Evolutionary conservation across 2,329 filamentous ascomycete species (phyloP).

Genomic region (Xylaria sp.): DNA sequence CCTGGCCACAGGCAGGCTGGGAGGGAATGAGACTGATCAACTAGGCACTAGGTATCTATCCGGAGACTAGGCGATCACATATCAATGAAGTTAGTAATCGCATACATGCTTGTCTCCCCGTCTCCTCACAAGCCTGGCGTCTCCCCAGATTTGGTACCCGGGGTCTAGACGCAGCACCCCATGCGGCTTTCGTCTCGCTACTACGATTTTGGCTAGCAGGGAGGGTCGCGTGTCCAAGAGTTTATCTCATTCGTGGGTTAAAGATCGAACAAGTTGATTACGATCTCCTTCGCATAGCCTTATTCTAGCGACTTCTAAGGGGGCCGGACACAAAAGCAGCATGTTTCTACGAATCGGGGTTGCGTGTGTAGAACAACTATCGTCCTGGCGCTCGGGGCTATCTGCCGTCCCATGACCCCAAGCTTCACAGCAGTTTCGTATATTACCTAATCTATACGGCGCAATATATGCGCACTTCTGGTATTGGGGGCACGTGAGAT

Average conservation of each 20-base stretch:
- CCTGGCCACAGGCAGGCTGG: too few relatives aligned
- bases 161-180: not conserved
- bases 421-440: not conserved
- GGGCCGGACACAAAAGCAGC: not conserved
- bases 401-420: not conserved
- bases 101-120: too few relatives aligned
- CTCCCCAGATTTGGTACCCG: not conserved
- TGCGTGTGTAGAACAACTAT: not conserved
- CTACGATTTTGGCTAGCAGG: not conserved
- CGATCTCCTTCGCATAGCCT: not conserved
- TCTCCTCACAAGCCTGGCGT: not conserved
- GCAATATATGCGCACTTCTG: too few relatives aligned
- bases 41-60: not conserved
- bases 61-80: not conserved
- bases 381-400: not conserved
- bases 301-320: not conserved
- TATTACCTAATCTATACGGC: too few relatives aligned
- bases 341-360: not conserved
- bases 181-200: not conserved
- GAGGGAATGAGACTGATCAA: too few relatives aligned
- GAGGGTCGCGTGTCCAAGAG: not conserved
- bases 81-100: not conserved
- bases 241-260: not conserved
- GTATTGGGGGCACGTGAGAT: not conserved
- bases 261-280: not conserved